phyloP scores from a whole-genome alignment of 2,329 filamentous ascomycete genomes.

The Trichoderma sp. region DNA sequence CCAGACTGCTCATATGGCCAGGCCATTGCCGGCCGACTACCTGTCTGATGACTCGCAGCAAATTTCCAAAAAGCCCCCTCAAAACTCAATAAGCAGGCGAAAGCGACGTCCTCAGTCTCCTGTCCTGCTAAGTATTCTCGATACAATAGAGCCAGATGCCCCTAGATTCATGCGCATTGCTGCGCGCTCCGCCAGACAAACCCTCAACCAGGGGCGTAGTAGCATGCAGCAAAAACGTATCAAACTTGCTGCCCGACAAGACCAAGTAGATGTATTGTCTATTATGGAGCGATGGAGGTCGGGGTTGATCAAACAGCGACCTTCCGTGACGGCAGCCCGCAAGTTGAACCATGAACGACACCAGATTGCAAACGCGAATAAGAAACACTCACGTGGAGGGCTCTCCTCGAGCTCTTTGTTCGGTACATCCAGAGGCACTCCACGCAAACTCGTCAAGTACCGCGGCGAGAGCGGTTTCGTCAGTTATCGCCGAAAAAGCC shows the following conservation, averaged over 20 bases:
- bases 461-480: conserved; percentile 36
- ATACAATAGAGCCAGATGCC: conserved; percentile 56
- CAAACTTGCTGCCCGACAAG: conserved; percentile 60
- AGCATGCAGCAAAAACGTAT: conserved; percentile 61
- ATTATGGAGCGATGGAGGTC: conserved; percentile 58
- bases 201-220: conserved; percentile 54
- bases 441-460: conserved; percentile 40
- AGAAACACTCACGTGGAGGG: neutral
- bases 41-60: neutral
- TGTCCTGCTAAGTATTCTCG: conserved; percentile 62
- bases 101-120: conserved; percentile 34
- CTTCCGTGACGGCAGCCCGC: conserved; percentile 38
- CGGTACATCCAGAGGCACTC: conserved; percentile 8
- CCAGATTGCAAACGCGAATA: conserved; percentile 31
- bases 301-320: conserved; percentile 53
- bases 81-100: conserved; percentile 28
- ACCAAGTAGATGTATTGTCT: conserved; percentile 60
- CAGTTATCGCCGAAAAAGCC: conserved; percentile 33
- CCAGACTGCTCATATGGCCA: neutral
- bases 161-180: conserved; percentile 64
- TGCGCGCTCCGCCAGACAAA: conserved; percentile 57
- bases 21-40: neutral
- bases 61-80: neutral
- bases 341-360: conserved; percentile 28
- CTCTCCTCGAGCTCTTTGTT: neutral